A percentile compares a stretch with the other conserved stretches of the same genome.
phyloP scores from a whole-genome alignment of 495 filamentous ascomycete genomes.

The Penicillium atrosanguineum region DNA sequence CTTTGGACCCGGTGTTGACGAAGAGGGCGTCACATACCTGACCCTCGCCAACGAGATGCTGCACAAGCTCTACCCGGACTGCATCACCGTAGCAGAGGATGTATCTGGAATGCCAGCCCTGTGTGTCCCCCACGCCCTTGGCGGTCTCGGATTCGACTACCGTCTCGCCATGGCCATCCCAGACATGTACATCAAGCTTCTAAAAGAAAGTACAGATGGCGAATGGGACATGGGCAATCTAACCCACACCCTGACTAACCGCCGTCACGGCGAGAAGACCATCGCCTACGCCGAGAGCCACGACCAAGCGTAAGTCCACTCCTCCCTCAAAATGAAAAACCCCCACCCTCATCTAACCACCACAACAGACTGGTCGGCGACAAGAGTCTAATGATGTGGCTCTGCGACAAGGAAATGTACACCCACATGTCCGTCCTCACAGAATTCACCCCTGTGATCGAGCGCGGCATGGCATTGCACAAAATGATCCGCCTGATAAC shows the following conservation, averaged over 20 bases:
- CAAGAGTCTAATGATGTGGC: constrained; percentile 95
- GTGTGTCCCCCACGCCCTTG: constrained; percentile 78
- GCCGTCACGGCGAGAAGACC: constrained; percentile 95
- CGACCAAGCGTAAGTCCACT: constrained; percentile 84
- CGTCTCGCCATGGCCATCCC: constrained; percentile 96
- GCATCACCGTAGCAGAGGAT: constrained; percentile 92
- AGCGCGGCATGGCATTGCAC: constrained; percentile 86
- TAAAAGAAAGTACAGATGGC: constrained; percentile 89
- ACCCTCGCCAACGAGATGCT: constrained; percentile 98
- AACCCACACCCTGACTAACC: constrained; percentile 82
- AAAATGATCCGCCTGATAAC: constrained; percentile 97
- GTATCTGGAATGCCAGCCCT: constrained; percentile 97
- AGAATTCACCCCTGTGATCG: constrained; percentile 83
- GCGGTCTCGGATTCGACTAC: constrained; percentile 96
- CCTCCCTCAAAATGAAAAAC: too few relatives aligned
- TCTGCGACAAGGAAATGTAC: constrained; percentile 96
- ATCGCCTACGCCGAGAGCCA: constrained; percentile 97
- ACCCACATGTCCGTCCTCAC: constrained; percentile 91
- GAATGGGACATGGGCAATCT: constrained; percentile 92
- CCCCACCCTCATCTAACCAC: constrained; percentile 36
- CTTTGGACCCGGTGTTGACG: constrained; percentile 88
- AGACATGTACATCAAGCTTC: constrained; percentile 97
- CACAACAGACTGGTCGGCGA: constrained; percentile 81
- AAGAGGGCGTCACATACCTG: constrained; percentile 92
- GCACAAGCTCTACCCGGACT: constrained; percentile 79